Conservation (phyloP, 1,284 basidiomycete species). For the Austroboletus rostrupii region DNA sequence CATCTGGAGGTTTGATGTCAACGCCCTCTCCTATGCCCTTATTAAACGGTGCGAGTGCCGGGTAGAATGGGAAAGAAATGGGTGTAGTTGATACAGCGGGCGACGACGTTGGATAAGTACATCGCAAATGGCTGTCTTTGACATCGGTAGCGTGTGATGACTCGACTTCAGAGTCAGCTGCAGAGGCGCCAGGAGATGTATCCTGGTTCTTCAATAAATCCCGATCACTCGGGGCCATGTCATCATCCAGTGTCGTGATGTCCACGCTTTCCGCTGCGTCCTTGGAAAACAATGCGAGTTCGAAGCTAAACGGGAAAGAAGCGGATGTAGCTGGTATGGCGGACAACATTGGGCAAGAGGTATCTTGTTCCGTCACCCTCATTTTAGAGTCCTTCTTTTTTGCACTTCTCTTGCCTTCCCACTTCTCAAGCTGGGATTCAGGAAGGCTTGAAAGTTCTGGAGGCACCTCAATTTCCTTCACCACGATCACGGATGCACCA, state of each 20-base stretch:
- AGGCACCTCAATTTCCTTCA: slow-evolving; percentile 80
- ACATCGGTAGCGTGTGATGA: slow-evolving; percentile 30
- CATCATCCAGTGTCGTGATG: too few species aligned
- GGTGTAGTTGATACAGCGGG: neutral
- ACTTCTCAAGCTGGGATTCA: slow-evolving; percentile 27
- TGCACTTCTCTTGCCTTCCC: slow-evolving; percentile 24
- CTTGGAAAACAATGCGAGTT: too few species aligned
- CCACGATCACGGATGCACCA: slow-evolving; percentile 82
- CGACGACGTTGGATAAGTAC: slow-evolving; percentile 1
- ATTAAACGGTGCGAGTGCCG: slow-evolving; percentile 38
- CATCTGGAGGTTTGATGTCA: slow-evolving; percentile 19
- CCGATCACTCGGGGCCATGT: too few species aligned
- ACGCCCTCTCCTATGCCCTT: slow-evolving; percentile 44
- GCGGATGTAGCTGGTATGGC: too few species aligned
- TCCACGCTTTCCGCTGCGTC: too few species aligned
- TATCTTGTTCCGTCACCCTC: too few species aligned
- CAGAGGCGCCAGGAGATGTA: slow-evolving; percentile 27
- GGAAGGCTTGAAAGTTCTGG: slow-evolving; percentile 43
- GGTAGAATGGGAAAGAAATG: slow-evolving; percentile 10
- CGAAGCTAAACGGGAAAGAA: too few species aligned
- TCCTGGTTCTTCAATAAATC: too few species aligned
- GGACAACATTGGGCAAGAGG: too few species aligned
- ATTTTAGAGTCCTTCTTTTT: slow-evolving; percentile 17
- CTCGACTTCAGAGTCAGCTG: slow-evolving; percentile 39
- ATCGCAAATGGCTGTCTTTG: slow-evolving; percentile 31